Conservation (phyloP, 441 rosid genomes). For the Brassica hybrid region DNA sequence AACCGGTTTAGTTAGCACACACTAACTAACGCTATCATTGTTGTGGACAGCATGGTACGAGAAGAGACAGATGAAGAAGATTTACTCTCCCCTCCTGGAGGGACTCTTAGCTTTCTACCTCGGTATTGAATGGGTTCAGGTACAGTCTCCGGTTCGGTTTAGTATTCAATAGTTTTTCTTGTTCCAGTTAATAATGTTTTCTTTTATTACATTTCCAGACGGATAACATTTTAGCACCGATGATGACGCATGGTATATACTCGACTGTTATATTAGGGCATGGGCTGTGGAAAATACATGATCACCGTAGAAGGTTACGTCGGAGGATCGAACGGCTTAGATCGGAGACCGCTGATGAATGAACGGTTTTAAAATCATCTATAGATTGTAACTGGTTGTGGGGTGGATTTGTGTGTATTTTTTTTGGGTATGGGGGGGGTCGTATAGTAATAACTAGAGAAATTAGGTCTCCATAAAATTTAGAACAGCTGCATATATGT, state of each 20-base stretch:
- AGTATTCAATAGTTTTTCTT: background rate
- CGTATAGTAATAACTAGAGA: constrained; percentile 33
- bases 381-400: background rate
- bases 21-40: constrained; percentile 7
- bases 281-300: constrained; percentile 92
- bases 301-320: constrained; percentile 73
- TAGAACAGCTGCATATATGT: constrained; percentile 1
- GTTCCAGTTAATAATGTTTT: background rate
- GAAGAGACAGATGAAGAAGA: constrained; percentile 96
- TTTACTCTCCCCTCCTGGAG: constrained; percentile 96
- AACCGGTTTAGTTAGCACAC: background rate
- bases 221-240: constrained; percentile 78
- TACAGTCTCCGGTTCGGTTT: constrained; percentile 35
- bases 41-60: constrained; percentile 83
- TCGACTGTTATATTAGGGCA: constrained; percentile 83
- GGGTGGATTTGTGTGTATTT: constrained; percentile 26
- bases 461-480: constrained; percentile 26
- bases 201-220: constrained; percentile 52
- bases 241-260: constrained; percentile 89
- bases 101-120: constrained; percentile 88
- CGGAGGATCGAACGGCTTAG: constrained; percentile 73
- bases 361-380: constrained; percentile 17
- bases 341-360: constrained; percentile 28
- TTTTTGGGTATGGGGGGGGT: constrained; percentile 22
- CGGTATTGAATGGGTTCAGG: constrained; percentile 96